Evolutionary conservation across 202 grass and related monocot species (phyloP), one percentile per base, ranked within the genome.

Genomic region (Digitaria exilis): DNA sequence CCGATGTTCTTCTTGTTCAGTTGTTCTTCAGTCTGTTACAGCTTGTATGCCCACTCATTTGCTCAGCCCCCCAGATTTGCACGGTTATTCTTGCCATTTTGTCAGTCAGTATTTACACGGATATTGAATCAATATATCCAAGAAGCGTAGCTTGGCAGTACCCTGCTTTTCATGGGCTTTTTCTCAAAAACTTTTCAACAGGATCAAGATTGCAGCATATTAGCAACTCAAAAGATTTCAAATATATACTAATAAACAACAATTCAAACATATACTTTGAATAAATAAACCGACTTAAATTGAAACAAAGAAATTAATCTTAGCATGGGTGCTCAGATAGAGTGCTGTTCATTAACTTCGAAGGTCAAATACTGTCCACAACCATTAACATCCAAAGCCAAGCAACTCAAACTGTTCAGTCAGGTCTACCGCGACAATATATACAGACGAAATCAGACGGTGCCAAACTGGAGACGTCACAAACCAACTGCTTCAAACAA

Each of bases 401-500:
- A 50, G 65, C 71, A 81, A 81, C 80, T 21, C 42, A 73, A 82
- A 72, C 51, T 61, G 59, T 79, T 76, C 7, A 37, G 49, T 76
- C 7, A 37, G 49, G 77, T 57, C 74, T 56, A 82, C 72, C n/a
- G 25, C 41, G 60, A 65, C 59, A 63, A 73, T 63, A 60, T 85
- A 85, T 85, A 88, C 86, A 85, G 1, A 73, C 13, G 12, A 70
- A 69, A 51, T 29, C 31, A 79, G 43, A 24, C 58, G 45, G 59
- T 10, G 37, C 75, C 73, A 39, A 62, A 82, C 66, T 31, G 46
- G 71, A 49, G 50, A 70, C 34, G 43, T 78, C 72, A 79, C 82
- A 85, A 88, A 88, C 65, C 76, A 70, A 76, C 69, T 56, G 71
- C 77, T 88, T 82, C 61, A 69, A 82, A 74, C 44, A 75, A 73